Base-by-base conservation (phyloP, 164 flowering plant species). In the Liquidambar formosana region DNA sequence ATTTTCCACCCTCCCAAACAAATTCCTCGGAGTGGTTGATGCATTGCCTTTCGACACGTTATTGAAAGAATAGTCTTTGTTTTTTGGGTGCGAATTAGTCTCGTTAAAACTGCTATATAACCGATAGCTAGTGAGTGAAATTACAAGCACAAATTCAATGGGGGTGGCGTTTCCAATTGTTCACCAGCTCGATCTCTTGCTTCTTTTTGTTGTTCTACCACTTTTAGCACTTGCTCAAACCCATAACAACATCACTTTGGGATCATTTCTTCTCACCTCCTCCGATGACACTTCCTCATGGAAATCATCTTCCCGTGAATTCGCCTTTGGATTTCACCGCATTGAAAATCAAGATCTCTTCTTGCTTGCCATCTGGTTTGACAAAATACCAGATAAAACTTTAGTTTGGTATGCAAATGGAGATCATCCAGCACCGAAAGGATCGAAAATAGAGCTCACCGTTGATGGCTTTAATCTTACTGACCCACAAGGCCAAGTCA, bases 281-380 rank as follows among this genome's bases (percentile, higher is more conserved):
- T 14, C 13, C 27, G 21, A 62, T 8, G 33, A 45, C 28, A 21
- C 22, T 23, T 28, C 65, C 11, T 44, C 65, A 12, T 44, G 65
- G 65, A 5, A 13, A 12, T 62, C 52, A 2, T 33, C 65, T 14
- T 44, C 65, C 16, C 52, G 65, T 9, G 65, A 62, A 11, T 62
- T 62, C 5, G 65, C 65, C 8, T 44, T 62, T 26, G 65, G 65
- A 10, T 62, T 62, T 47, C 33, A 47, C 18, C 52, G 1, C 18
- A 5, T 19, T 10, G 46, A 23, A 22, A 22, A 18, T 16, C 51
- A 13, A 11, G 26, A 19, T 15, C 62, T 12, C n/a, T 65, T 65
- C 68, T 33, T 65, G 11, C 59, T 65, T 1, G 68, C 68, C 59
- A 52, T 65, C 38, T 65, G 68, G 68, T 65, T 52, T 52, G 19